These are phyloP conservation scores for Sarocladium oryzae DNA, from an alignment of 2,329 filamentous ascomycete species.

Conservation along the genomic window DNA sequence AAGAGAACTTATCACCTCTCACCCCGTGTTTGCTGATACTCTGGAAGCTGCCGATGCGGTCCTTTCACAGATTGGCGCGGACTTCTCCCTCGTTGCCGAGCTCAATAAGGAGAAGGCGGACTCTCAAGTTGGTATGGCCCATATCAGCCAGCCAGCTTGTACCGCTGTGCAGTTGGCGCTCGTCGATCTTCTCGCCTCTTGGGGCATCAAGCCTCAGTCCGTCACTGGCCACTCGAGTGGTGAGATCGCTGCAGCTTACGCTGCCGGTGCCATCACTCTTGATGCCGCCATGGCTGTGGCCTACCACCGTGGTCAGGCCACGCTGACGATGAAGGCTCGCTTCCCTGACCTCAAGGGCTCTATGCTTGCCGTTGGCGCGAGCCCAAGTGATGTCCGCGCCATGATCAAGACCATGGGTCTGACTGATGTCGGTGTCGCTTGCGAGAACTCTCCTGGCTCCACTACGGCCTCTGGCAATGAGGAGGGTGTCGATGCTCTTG, in stretches of 20 bases:
- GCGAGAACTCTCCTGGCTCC: conserved; percentile 14
- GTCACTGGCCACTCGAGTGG: conserved; percentile 34
- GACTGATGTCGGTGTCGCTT: conserved; percentile 8
- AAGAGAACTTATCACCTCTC: conserved; percentile 13
- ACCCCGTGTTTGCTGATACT: conserved; percentile 10
- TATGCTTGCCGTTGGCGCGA: conserved; percentile 48
- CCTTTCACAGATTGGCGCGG: neutral
- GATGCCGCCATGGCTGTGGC: conserved; percentile 10
- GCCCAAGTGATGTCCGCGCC: neutral
- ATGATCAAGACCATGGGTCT: neutral
- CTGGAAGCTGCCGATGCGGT: neutral
- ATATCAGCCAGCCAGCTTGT: conserved; percentile 24
- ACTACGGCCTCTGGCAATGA: conserved; percentile 12
- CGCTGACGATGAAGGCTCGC: conserved; percentile 7
- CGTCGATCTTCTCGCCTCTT: conserved; percentile 26
- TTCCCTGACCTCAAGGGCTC: conserved; percentile 27
- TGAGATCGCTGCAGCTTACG: conserved; percentile 36
- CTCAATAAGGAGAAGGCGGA: neutral
- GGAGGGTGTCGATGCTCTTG: conserved; percentile 8
- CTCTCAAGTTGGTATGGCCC: conserved; percentile 9
- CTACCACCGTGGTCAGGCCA: conserved; percentile 11
- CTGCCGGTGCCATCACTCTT: conserved; percentile 23
- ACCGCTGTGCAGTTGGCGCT: conserved; percentile 34
- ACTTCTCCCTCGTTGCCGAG: neutral
- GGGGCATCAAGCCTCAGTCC: conserved; percentile 22